Conservation (phyloP, 129 eudicot genomes). For the Kitagawia praeruptora region DNA sequence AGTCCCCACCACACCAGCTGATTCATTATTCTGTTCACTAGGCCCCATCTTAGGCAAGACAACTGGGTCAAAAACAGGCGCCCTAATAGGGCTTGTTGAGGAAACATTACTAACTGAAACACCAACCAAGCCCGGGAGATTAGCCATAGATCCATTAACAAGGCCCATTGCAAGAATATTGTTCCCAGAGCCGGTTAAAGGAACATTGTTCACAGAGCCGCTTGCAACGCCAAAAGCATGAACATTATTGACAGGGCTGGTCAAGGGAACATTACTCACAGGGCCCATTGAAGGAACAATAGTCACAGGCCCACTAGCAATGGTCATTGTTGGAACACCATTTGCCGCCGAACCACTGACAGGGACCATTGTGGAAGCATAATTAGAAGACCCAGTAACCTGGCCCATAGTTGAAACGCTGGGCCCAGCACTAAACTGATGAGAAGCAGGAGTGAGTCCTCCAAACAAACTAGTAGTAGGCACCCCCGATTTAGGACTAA, state of each 20-base stretch:
- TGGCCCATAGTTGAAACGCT: not conserved
- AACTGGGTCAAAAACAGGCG: not conserved
- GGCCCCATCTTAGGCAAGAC: not conserved
- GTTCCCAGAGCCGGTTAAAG: not conserved
- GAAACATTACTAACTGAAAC: not conserved
- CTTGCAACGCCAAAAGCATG: not conserved
- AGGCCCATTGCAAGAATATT: not conserved
- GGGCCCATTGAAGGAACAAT: not conserved
- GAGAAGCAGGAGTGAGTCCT: not conserved
- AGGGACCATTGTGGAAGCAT: not conserved
- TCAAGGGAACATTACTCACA: not conserved
- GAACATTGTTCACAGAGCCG: not conserved
- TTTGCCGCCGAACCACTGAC: not conserved
- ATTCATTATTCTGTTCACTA: not conserved
- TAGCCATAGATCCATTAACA: not conserved
- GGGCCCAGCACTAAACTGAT: slow-evolving; percentile 12
- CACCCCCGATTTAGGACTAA: not conserved
- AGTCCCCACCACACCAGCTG: not conserved
- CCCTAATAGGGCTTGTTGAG: not conserved
- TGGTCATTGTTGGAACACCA: not conserved
- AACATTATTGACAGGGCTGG: not conserved
- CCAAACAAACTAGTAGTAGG: not conserved
- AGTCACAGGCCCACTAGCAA: not conserved
- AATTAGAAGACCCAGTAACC: not conserved
- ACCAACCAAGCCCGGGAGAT: no score